Evolutionary conservation across 495 filamentous ascomycete species (phyloP).

Genomic region (Penicillium cosmopolitanum): DNA sequence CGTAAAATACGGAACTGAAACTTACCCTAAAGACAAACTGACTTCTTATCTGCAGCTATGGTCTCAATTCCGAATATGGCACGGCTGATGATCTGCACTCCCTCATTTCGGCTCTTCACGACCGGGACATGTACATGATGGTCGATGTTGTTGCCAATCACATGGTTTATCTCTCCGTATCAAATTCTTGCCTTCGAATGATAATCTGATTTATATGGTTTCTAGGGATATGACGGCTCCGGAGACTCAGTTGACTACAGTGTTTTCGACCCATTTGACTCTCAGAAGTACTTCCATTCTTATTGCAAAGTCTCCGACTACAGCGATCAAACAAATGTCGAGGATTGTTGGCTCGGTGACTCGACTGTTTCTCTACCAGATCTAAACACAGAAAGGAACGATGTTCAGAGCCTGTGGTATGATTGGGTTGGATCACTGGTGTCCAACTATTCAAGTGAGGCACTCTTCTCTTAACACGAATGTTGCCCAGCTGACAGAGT

Average conservation of each 20-base stretch:
- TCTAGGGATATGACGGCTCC: slow-evolving; percentile 59
- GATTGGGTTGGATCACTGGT: slow-evolving; percentile 69
- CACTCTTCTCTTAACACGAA: not conserved
- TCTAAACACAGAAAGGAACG: slow-evolving; percentile 63
- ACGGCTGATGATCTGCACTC: slow-evolving; percentile 65
- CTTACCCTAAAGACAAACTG: not conserved
- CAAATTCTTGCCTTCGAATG: not conserved
- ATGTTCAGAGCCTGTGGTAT: slow-evolving; percentile 62
- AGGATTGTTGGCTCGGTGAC: slow-evolving; percentile 69
- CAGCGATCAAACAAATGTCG: slow-evolving; percentile 50
- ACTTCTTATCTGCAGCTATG: slow-evolving; percentile 37
- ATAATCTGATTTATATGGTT: not conserved
- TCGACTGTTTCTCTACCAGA: slow-evolving; percentile 66
- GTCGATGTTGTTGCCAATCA: slow-evolving; percentile 82
- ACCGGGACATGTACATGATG: slow-evolving; percentile 73
- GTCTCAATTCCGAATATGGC: slow-evolving; percentile 68
- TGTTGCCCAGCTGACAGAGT: not conserved
- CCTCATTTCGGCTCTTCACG: slow-evolving; percentile 61
- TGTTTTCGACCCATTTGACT: slow-evolving; percentile 67
- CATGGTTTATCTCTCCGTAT: slow-evolving; percentile 47
- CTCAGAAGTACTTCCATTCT: slow-evolving; percentile 64
- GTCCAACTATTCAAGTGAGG: slow-evolving; percentile 62
- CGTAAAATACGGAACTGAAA: slow-evolving; percentile 1
- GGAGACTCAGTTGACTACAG: slow-evolving; percentile 61
- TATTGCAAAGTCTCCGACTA: slow-evolving; percentile 69